Base-by-base conservation (phyloP, 495 filamentous ascomycete species). In the Bacidia gigantensis region DNA sequence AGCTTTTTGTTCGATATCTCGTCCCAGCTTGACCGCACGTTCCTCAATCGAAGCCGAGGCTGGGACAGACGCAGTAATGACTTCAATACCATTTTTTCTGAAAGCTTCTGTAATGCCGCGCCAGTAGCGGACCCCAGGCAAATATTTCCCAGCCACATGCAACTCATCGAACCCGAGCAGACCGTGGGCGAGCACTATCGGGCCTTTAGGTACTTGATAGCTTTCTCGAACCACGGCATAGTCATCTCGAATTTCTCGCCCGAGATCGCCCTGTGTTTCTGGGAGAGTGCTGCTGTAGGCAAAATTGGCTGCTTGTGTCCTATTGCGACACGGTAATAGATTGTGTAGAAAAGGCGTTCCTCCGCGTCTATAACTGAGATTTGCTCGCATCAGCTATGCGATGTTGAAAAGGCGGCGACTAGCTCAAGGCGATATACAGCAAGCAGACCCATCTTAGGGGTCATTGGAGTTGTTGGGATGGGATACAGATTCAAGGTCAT, bases 101-200 rank as follows among this genome's bases (percentile, higher is more conserved):
- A 96, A 68, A 2, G 84, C 87, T 53, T 92, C 84, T 32, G 76
- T 79, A 55, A 97, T 95, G 0, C 90, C 90, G 29, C 84, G 80
- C 90, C 90, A 97, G 65, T 97, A 97, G 35, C 85, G 78, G 21
- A 97, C 78, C 2, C 82, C 76, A 0, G 88, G 89, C 2, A 95
- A 65, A 53, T 75, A 75, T 40, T 68, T 70, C 11, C 87, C 84
- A 9, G 79, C 82, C 3, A 93, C 67, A 26, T 72, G 81, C 46
- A 95, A 69, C 64, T 95, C 83, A 52, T 88, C 82, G 65, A 98
- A 98, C 32, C 90, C 90, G 35, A 98, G 69, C 26, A 98, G 73
- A 39, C 90, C 90, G 69, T 98, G 90, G 7, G 89, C 87, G 5
- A 94, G 80, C 39, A 92, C 80, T 32, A 93, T 76, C 11, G 84